Evolutionary conservation across 2,329 filamentous ascomycete genomes (phyloP).

Genomic region (Aspergillus udagawae): DNA sequence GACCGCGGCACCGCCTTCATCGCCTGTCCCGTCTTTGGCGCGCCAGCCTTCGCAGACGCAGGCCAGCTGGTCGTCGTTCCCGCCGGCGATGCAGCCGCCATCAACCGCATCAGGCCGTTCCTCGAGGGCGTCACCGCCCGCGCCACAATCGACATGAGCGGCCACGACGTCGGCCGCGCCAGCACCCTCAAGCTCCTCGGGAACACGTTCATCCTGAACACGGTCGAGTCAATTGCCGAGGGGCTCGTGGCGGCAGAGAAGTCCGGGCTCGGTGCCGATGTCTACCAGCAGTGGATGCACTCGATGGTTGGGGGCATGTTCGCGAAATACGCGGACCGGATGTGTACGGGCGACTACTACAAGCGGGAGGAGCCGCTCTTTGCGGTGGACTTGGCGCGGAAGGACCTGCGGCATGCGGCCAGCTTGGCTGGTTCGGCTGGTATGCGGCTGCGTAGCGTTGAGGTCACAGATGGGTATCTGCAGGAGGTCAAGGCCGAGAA

Average conservation of each 20-base stretch:
- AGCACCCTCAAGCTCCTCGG: slow-evolving; percentile 75
- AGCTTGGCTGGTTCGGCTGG: slow-evolving; percentile 62
- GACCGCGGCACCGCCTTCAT: slow-evolving; percentile 68
- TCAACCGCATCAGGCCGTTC: slow-evolving; percentile 65
- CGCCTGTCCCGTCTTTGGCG: slow-evolving; percentile 56
- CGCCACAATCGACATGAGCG: slow-evolving; percentile 66
- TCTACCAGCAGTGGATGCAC: slow-evolving; percentile 68
- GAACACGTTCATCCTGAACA: slow-evolving; percentile 81
- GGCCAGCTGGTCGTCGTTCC: slow-evolving; percentile 71
- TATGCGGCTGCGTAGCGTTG: slow-evolving; percentile 59
- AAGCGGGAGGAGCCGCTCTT: slow-evolving; percentile 75
- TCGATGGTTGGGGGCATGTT: slow-evolving; percentile 73
- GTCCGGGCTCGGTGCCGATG: slow-evolving; percentile 66
- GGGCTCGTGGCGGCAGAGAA: slow-evolving; percentile 77
- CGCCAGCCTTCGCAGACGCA: slow-evolving; percentile 47
- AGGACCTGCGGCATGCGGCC: slow-evolving; percentile 74
- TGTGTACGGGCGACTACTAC: slow-evolving; percentile 73
- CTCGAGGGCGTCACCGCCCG: slow-evolving; percentile 68
- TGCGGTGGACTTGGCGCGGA: slow-evolving; percentile 74
- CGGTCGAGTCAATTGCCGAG: slow-evolving; percentile 75
- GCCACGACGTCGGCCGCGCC: slow-evolving; percentile 66
- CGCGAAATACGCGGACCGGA: slow-evolving; percentile 68
- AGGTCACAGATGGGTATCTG: slow-evolving; percentile 67
- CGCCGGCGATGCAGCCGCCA: slow-evolving; percentile 58
- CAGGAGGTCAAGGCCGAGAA: slow-evolving; percentile 63